Evolutionary conservation across 1,284 basidiomycete species (phyloP).

Genomic region (Ustilago vetiveriae): DNA sequence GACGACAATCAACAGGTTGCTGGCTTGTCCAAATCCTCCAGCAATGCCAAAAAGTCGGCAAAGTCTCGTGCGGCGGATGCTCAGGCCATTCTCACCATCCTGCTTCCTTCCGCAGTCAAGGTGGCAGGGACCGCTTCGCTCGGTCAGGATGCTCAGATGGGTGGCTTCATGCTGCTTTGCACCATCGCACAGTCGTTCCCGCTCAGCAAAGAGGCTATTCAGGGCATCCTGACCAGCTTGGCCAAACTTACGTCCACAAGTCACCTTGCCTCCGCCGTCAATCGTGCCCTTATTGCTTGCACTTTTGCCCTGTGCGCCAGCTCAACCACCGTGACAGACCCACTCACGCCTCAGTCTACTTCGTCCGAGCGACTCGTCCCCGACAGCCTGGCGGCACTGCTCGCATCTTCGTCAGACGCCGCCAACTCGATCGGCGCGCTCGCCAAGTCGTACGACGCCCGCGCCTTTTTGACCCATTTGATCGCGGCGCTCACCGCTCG

Average conservation of each 20-base stretch:
- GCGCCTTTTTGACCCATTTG: slow-evolving; percentile 48
- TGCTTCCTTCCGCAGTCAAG: slow-evolving; percentile 66
- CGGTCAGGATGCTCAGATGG: slow-evolving; percentile 52
- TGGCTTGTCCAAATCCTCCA: slow-evolving; percentile 45
- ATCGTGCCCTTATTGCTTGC: slow-evolving; percentile 47
- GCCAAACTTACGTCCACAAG: slow-evolving; percentile 33
- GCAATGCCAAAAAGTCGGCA: slow-evolving; percentile 45
- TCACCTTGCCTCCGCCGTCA: slow-evolving; percentile 18
- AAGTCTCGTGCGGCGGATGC: slow-evolving; percentile 47
- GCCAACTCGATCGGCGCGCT: slow-evolving; percentile 21
- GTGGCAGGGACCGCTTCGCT: slow-evolving; percentile 29
- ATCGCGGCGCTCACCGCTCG: slow-evolving; percentile 36
- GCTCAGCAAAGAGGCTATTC: slow-evolving; percentile 54
- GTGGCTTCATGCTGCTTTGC: slow-evolving; percentile 60
- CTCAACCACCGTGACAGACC: slow-evolving; percentile 24
- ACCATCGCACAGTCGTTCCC: slow-evolving; percentile 54
- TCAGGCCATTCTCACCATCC: slow-evolving; percentile 59
- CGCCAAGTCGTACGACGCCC: slow-evolving; percentile 37
- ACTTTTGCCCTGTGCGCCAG: slow-evolving; percentile 52
- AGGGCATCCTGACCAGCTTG: slow-evolving; percentile 44
- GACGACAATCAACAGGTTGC: slow-evolving; percentile 68
- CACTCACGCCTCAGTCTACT: slow-evolving; percentile 22
- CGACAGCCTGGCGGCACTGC: slow-evolving; percentile 30
- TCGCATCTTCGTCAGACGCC: slow-evolving; percentile 34
- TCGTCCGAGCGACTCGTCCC: slow-evolving; percentile 38